Conservation (phyloP, 2,329 filamentous ascomycete species). For the Diaporthe ilicicola region DNA sequence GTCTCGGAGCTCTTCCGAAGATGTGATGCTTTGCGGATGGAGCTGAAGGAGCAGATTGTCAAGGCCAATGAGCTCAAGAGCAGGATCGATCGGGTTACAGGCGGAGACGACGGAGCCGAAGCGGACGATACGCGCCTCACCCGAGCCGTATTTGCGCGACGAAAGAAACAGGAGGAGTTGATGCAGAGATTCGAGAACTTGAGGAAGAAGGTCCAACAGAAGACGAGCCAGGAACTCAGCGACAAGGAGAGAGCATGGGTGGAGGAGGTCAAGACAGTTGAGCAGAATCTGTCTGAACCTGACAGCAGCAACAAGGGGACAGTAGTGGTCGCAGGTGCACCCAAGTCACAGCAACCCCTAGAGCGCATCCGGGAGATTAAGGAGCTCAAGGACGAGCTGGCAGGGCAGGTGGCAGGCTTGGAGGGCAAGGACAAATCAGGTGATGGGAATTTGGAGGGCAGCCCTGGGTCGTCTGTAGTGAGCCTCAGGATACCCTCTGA, state of each 20-base stretch:
- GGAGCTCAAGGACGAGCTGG: slow-evolving; percentile 60
- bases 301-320: slow-evolving; percentile 36
- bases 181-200: slow-evolving; percentile 68
- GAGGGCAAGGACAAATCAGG: slow-evolving; percentile 38
- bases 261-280: slow-evolving; percentile 50
- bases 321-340: slow-evolving; percentile 34
- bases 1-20: slow-evolving; percentile 78
- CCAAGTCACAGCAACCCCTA: slow-evolving; percentile 58
- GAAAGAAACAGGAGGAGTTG: slow-evolving; percentile 64
- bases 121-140: slow-evolving; percentile 66
- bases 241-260: slow-evolving; percentile 67
- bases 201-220: slow-evolving; percentile 57
- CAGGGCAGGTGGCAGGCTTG: slow-evolving; percentile 58
- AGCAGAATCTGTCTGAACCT: slow-evolving; percentile 51
- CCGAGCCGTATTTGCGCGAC: slow-evolving; percentile 62
- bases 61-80: slow-evolving; percentile 72
- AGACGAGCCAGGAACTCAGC: slow-evolving; percentile 61
- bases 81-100: slow-evolving; percentile 72
- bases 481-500: slow-evolving; percentile 65
- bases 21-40: slow-evolving; percentile 72
- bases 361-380: slow-evolving; percentile 67
- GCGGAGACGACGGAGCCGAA: slow-evolving; percentile 64
- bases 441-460: slow-evolving; percentile 38
- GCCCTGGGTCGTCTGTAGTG: slow-evolving; percentile 43
- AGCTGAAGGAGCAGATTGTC: slow-evolving; percentile 72